phyloP scores from a whole-genome alignment of 176 grass and related monocot genomes.

The Urochloa ruziziensis region DNA sequence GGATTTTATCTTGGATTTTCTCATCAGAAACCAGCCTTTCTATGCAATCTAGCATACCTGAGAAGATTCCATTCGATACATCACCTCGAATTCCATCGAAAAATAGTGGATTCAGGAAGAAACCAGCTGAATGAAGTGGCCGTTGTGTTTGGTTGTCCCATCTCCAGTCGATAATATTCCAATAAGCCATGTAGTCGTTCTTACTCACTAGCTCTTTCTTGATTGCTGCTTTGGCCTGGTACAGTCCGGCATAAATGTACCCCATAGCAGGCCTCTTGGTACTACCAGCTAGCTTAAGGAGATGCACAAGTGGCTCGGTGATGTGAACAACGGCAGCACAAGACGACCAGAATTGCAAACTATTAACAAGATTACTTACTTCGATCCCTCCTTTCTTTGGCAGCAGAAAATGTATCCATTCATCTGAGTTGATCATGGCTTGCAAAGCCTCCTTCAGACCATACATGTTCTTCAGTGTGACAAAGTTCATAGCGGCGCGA shows the following conservation, averaged over 20 bases:
- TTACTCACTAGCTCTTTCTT: conserved; percentile 77
- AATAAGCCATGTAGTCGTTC: conserved; percentile 61
- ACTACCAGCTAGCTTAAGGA: conserved; percentile 74
- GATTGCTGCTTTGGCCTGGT: conserved; percentile 75
- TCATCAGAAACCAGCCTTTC: conserved; percentile 80
- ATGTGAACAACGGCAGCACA: conserved; percentile 67
- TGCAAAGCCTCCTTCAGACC: conserved; percentile 64
- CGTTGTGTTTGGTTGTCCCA: conserved; percentile 58
- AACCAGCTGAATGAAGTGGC: conserved; percentile 78
- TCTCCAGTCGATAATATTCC: conserved; percentile 85
- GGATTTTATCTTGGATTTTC: conserved; percentile 92
- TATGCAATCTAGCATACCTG: conserved; percentile 84
- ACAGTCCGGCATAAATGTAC: conserved; percentile 77
- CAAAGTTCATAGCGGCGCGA: conserved; percentile 67
- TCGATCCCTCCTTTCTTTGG: conserved; percentile 67
- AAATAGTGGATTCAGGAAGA: conserved; percentile 88
- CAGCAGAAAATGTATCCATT: conserved; percentile 58
- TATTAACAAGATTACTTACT: conserved; percentile 61
- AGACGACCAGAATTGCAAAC: conserved; percentile 62
- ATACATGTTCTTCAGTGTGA: conserved; percentile 77
- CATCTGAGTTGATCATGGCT: conserved; percentile 65
- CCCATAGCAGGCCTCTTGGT: conserved; percentile 80
- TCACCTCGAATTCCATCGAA: conserved; percentile 73
- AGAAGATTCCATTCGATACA: conserved; percentile 71
- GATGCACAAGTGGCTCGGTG: conserved; percentile 67